Percentiles rank a stretch among this genome's conserved stretches.
phyloP scores from a whole-genome alignment of 2,329 filamentous ascomycete genomes.

The Fusarium circinatum region DNA sequence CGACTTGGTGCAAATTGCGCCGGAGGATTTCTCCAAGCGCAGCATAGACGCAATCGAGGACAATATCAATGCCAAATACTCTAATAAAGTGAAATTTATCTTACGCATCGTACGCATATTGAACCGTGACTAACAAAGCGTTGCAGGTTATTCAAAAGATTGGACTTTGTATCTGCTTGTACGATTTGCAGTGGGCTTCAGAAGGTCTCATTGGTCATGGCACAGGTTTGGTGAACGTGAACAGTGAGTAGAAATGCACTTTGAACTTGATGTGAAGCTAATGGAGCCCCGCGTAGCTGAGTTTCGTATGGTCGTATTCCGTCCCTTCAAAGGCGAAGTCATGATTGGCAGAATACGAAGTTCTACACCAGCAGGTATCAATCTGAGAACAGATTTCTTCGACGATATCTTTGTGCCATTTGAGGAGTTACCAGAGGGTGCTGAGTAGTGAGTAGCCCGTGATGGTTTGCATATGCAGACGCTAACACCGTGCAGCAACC shows the following conservation, averaged over 20 bases:
- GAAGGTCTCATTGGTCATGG: constrained; percentile 96
- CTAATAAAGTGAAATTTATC: constrained; percentile 75
- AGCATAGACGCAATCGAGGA: constrained; percentile 90
- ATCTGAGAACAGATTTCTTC: constrained; percentile 89
- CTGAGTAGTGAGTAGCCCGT: constrained; percentile 69
- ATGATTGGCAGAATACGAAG: constrained; percentile 85
- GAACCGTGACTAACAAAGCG: neutral
- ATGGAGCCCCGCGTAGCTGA: constrained; percentile 65
- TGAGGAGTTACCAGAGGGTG: constrained; percentile 78
- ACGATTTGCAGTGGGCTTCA: constrained; percentile 87
- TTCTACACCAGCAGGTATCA: constrained; percentile 77
- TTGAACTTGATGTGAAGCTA: neutral
- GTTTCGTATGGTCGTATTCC: constrained; percentile 92
- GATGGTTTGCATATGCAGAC: neutral
- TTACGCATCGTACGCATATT: neutral
- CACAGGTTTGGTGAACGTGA: constrained; percentile 91
- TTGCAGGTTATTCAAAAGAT: constrained; percentile 86
- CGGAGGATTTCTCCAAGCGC: constrained; percentile 85
- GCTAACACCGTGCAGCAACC: constrained; percentile 62
- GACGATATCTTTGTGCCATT: constrained; percentile 87
- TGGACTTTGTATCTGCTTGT: constrained; percentile 92
- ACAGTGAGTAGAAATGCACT: constrained; percentile 66
- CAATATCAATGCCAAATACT: constrained; percentile 96
- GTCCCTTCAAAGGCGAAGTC: constrained; percentile 95
- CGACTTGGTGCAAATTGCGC: constrained; percentile 92